Conservation (phyloP, 257 asterid species). For the Nicotiana otophora region DNA sequence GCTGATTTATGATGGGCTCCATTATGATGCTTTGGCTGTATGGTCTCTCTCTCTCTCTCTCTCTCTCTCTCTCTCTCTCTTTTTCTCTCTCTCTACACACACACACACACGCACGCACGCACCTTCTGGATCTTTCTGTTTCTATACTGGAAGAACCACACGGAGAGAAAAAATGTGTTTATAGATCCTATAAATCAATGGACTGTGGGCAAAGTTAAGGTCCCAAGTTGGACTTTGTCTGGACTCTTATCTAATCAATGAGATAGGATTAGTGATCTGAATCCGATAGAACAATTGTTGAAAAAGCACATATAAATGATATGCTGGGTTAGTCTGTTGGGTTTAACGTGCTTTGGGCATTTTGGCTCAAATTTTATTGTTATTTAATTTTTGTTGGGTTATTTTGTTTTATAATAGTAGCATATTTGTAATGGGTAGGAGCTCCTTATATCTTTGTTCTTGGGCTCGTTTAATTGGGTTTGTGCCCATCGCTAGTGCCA, state of each 20-base stretch:
- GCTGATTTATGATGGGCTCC: conserved; percentile 96
- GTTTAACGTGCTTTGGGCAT: not conserved
- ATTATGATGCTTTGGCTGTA: conserved; percentile 96
- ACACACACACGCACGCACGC: not conserved
- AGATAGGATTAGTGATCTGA: not conserved
- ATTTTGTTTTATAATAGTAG: not conserved
- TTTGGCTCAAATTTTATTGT: not conserved
- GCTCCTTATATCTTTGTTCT: not conserved
- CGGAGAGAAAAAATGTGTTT: not conserved
- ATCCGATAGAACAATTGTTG: not conserved
- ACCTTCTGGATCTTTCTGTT: not conserved
- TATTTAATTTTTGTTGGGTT: not conserved
- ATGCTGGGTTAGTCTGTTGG: not conserved
- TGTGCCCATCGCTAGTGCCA: not conserved
- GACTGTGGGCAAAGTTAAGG: not conserved
- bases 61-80: conserved; percentile 12
- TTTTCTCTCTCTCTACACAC: conserved; percentile 6
- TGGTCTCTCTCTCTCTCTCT: conserved; percentile 22
- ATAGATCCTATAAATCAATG: not conserved
- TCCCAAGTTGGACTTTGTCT: not conserved
- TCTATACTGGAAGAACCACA: not conserved
- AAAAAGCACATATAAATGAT: not conserved
- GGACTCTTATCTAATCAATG: not conserved
- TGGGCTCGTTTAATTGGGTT: not conserved
- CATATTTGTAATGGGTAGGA: not conserved